A percentile compares a stretch with the other conserved stretches of the same genome.
These are phyloP conservation scores for Agaricus blazei DNA, from an alignment of 768 basidiomycete species.

Conservation along the genomic window DNA sequence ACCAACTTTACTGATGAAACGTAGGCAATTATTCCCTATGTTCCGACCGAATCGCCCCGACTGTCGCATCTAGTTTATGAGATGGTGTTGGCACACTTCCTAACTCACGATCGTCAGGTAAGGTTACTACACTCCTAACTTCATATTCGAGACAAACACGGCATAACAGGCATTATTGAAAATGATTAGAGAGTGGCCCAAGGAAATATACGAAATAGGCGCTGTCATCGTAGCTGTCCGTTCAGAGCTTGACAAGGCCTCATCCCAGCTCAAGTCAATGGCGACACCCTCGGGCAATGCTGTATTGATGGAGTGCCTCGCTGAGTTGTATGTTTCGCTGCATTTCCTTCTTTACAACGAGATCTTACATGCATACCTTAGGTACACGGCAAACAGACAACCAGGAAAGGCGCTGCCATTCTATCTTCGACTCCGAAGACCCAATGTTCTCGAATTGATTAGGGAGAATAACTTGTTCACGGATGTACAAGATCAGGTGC, in stretches of 20 bases:
- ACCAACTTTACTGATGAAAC: background rate
- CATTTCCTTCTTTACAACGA: background rate
- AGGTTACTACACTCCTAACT: conserved; percentile 10
- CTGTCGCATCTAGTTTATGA: conserved; percentile 87
- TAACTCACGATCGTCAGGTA: conserved; percentile 73
- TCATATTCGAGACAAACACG: background rate
- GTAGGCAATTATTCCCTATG: conserved; percentile 82
- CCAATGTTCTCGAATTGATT: conserved; percentile 93
- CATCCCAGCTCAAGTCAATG: conserved; percentile 44
- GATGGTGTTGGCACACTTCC: conserved; percentile 87
- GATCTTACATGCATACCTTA: background rate
- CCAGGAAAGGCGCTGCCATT: conserved; percentile 92
- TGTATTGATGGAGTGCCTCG: conserved; percentile 89
- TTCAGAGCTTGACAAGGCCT: conserved; percentile 65
- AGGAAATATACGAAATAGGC: conserved; percentile 80
- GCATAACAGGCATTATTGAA: conserved; percentile 57
- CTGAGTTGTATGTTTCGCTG: conserved; percentile 63
- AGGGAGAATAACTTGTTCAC: conserved; percentile 91
- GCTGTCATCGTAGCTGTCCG: conserved; percentile 89
- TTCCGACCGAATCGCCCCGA: conserved; percentile 79
- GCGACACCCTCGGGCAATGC: conserved; percentile 41
- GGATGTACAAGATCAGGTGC: conserved; percentile 89
- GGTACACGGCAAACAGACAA: conserved; percentile 84
- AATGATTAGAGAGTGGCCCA: conserved; percentile 87
- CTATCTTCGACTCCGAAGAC: conserved; percentile 78